Evolutionary conservation across 2,329 filamentous ascomycete species (phyloP).

Genomic region (Ceratocystis cacaofunesta): DNA sequence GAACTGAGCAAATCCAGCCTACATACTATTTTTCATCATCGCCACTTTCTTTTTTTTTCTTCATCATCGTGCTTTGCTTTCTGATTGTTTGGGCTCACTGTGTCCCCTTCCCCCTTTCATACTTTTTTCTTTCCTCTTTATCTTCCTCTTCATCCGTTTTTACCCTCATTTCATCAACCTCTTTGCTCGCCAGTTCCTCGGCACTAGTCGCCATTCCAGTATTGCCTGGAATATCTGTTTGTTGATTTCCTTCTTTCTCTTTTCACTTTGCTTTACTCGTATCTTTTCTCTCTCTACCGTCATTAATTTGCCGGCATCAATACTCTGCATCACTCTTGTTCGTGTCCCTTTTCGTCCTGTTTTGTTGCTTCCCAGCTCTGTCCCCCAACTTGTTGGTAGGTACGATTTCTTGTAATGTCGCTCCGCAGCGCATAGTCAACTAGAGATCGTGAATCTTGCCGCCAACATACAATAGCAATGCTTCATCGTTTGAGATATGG

Average conservation of each 20-base stretch:
- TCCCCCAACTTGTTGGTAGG: neutral
- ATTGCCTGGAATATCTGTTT: neutral
- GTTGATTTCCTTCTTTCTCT: neutral
- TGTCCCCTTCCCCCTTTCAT: neutral
- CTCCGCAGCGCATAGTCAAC: neutral
- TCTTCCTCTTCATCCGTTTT: neutral
- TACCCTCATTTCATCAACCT: neutral
- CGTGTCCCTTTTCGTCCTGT: neutral
- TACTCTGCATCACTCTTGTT: slow-evolving; percentile 9
- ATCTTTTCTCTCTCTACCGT: neutral
- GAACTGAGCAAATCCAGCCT: neutral
- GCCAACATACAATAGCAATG: neutral
- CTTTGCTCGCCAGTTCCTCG: neutral
- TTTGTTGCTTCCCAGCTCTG: neutral
- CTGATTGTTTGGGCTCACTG: neutral
- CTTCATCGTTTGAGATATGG: neutral
- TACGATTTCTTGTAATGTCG: neutral
- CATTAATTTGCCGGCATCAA: slow-evolving; percentile 4
- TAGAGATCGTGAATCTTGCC: neutral
- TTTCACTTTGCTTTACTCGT: neutral
- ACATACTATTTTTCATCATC: neutral
- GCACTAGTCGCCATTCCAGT: slow-evolving; percentile 8
- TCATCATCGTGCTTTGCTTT: neutral
- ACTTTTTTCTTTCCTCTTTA: neutral
- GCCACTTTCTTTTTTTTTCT: neutral